Conservation (phyloP, 2,329 filamentous ascomycete genomes). For the Monosporascus sp. region DNA sequence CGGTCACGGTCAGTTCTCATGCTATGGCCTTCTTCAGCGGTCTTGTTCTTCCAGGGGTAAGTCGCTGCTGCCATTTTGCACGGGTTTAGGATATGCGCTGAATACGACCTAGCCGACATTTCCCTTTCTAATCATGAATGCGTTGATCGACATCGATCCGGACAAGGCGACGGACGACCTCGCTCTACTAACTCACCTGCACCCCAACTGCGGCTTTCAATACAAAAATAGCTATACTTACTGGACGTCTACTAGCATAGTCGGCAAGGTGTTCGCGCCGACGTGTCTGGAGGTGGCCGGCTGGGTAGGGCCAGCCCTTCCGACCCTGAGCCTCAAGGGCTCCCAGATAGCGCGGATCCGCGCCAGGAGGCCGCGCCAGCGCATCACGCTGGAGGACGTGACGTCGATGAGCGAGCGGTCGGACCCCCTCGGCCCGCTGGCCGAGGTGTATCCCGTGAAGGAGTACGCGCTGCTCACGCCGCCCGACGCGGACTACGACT, state of each 20-base stretch:
- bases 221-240: constrained; percentile 71
- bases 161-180: constrained; percentile 61
- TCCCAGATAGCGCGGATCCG: constrained; percentile 67
- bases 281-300: constrained; percentile 67
- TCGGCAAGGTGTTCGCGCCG: constrained; percentile 70
- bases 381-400: constrained; percentile 54
- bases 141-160: constrained; percentile 68
- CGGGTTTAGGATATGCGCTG: background rate
- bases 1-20: constrained; percentile 61
- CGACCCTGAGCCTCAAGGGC: constrained; percentile 59
- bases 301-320: constrained; percentile 69
- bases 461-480: constrained; percentile 58
- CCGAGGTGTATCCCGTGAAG: constrained; percentile 56
- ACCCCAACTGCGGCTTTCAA: constrained; percentile 68
- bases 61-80: constrained; percentile 19
- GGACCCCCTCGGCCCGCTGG: constrained; percentile 61
- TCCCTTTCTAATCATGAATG: constrained; percentile 74
- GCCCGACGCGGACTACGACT: constrained; percentile 51
- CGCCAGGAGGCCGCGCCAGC: constrained; percentile 52
- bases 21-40: constrained; percentile 75
- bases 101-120: constrained; percentile 44
- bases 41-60: constrained; percentile 63
- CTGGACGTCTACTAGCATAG: constrained; percentile 67
- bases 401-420: constrained; percentile 62
- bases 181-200: constrained; percentile 61